Evolutionary conservation across 768 basidiomycete species (phyloP).

Genomic region (Lyophyllum decastes): DNA sequence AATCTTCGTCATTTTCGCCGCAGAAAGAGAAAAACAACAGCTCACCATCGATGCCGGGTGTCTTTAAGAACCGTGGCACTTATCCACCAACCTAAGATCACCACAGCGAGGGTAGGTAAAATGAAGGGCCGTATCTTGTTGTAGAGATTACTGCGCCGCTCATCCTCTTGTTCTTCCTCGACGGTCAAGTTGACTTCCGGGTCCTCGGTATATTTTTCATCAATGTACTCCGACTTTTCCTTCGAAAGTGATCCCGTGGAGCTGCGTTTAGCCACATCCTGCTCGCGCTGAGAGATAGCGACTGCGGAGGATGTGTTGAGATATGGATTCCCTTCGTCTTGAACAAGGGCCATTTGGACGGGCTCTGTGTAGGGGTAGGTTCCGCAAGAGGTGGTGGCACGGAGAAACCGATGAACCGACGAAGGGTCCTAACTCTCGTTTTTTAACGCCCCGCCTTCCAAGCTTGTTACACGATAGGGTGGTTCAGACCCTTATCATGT

Average conservation of each 20-base stretch:
- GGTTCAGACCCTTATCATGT: not conserved
- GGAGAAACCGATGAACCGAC: not conserved
- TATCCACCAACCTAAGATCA: slow-evolving; percentile 88
- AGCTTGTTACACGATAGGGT: not conserved
- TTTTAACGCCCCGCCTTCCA: not conserved
- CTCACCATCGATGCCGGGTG: slow-evolving; percentile 77
- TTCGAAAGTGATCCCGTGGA: slow-evolving; percentile 22
- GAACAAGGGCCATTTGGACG: slow-evolving; percentile 10
- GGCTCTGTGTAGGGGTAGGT: not conserved
- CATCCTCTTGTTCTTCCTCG: slow-evolving; percentile 10
- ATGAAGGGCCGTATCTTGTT: slow-evolving; percentile 41
- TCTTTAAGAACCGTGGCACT: slow-evolving; percentile 65
- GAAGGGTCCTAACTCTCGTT: not conserved
- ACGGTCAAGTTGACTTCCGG: slow-evolving; percentile 1
- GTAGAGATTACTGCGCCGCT: not conserved
- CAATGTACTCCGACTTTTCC: slow-evolving; percentile 19
- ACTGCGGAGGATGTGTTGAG: slow-evolving; percentile 10
- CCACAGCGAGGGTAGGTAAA: slow-evolving; percentile 50
- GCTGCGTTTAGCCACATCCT: slow-evolving; percentile 18
- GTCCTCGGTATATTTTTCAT: slow-evolving; percentile 8
- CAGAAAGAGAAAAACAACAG: slow-evolving; percentile 11
- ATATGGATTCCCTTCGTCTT: slow-evolving; percentile 11
- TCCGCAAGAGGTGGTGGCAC: not conserved
- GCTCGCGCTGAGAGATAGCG: slow-evolving; percentile 9
- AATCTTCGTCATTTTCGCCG: slow-evolving; percentile 2